These are phyloP conservation scores for Colletotrichum incanum DNA, from an alignment of 2,329 filamentous ascomycete species.

Conservation along the genomic window DNA sequence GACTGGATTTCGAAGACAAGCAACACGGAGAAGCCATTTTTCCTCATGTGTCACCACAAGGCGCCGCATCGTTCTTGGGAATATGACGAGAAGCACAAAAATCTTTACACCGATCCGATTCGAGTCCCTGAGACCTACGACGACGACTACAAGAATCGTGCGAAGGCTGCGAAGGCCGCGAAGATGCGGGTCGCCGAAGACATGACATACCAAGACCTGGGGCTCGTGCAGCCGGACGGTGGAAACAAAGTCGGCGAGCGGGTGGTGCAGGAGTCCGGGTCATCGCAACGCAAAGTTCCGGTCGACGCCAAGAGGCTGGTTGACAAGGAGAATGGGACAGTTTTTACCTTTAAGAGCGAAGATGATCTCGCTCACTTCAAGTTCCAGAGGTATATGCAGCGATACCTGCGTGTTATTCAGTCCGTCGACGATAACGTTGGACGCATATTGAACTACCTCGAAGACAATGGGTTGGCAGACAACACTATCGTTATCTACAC, in stretches of 20 bases:
- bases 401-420: constrained; percentile 68
- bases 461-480: constrained; percentile 57
- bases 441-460: constrained; percentile 62
- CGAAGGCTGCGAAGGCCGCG: constrained; percentile 63
- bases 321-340: constrained; percentile 61
- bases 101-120: constrained; percentile 63
- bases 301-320: constrained; percentile 53
- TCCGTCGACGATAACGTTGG: constrained; percentile 68
- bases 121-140: constrained; percentile 66
- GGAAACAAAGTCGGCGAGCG: constrained; percentile 56
- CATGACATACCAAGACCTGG: constrained; percentile 66
- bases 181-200: constrained; percentile 69
- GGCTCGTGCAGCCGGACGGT: constrained; percentile 64
- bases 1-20: constrained; percentile 55
- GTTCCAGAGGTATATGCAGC: constrained; percentile 71
- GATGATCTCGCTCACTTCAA: constrained; percentile 67
- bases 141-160: constrained; percentile 70
- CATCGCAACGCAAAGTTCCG: constrained; percentile 49
- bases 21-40: constrained; percentile 61
- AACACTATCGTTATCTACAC: constrained; percentile 69
- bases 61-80: constrained; percentile 69
- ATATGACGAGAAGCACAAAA: constrained; percentile 63
- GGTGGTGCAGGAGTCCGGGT: constrained; percentile 48
- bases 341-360: constrained; percentile 61
- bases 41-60: constrained; percentile 72